Base-by-base conservation (phyloP, 768 basidiomycete genomes). In the Chiua virens region DNA sequence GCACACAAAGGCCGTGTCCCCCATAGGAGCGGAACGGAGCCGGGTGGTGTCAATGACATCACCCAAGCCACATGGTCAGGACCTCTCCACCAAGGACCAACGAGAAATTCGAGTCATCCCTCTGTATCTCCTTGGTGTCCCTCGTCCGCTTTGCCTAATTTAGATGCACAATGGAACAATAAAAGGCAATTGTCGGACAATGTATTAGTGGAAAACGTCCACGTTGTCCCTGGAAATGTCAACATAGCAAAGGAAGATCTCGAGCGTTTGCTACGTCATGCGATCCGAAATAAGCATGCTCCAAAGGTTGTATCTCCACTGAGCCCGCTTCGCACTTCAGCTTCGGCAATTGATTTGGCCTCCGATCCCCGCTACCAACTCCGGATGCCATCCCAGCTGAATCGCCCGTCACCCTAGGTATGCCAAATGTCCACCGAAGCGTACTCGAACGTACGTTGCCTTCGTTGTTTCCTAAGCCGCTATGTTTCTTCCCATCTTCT, bases 21-120 rank as follows among this genome's bases (percentile, higher is more conserved):
- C 67, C 22, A 70, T 66, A 50, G 67, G 67, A 30, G 64, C 67
- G 30, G 67, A 69, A 53, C 60, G 69, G n/a, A 61, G 53, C 28
- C 40, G 61, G 9, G 62, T 59, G 3, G 38, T 63, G 20, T 55
- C 64, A 13, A 59, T 56, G 43, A 44, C 50, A 42, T 43, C 63
- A 14, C 43, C 43, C 45, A 53, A 49, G 22, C 15, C 61, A 7
- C 38, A 42, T 18, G n/a, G 13, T 20, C 55, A 42, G 27, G 50
- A 45, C n/a, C n/a, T 15, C 47, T 42, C 34, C 42, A 35, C 1
- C 39, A n/a, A n/a, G 4, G 25, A 42, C 36, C 37, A 40, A 38
- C 42, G 5, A 32, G 45, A n/a, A 37, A 23, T 21, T 36, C 48
- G 42, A 37, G 32, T 14, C 48, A 45, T 27, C 42, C 30, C 36